Percentiles rank a stretch among this genome's conserved stretches.
These are phyloP conservation scores for Fragilaria crotonensis DNA, from an alignment of 108 stramenopile genomes.

Conservation along the genomic window DNA sequence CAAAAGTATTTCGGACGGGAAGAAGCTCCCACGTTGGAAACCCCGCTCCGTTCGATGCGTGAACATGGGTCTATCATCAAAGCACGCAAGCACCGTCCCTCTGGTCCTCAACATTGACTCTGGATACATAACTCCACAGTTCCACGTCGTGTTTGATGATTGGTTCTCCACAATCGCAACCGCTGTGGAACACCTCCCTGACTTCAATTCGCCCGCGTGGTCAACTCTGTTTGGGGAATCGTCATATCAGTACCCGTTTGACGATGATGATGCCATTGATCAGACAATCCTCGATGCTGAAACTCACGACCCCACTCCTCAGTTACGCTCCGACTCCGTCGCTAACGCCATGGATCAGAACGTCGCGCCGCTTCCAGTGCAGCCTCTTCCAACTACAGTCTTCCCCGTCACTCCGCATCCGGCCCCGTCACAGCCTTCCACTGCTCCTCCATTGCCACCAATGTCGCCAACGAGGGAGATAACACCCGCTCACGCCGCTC, in stretches of 20 bases:
- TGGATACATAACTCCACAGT: slow-evolving; percentile 18
- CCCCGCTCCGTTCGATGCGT: slow-evolving; percentile 15
- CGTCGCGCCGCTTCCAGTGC: too few species aligned
- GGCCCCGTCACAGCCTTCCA: too few species aligned
- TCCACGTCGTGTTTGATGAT: slow-evolving; percentile 26
- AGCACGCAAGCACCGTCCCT: slow-evolving; percentile 17
- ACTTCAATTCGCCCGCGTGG: background rate
- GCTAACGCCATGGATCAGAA: background rate
- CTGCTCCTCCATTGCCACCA: too few species aligned
- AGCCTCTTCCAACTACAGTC: too few species aligned
- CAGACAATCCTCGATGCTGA: background rate
- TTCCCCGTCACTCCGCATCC: too few species aligned
- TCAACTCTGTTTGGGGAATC: slow-evolving; percentile 6
- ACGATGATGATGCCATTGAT: too few species aligned
- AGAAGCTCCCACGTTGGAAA: slow-evolving; percentile 27
- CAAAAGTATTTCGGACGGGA: slow-evolving; percentile 15
- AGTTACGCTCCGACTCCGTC: background rate
- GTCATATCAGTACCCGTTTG: background rate
- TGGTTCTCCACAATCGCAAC: slow-evolving; percentile 12
- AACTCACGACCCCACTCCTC: background rate
- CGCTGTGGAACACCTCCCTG: too few species aligned
- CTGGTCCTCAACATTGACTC: slow-evolving; percentile 21
- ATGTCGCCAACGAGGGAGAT: too few species aligned
- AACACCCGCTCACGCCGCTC: too few species aligned
- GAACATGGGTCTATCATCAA: slow-evolving; percentile 21